Evolutionary conservation across 441 rosid species (phyloP), one percentile per base, ranked within the genome.

Genomic region (Pelargonium citronellum): DNA sequence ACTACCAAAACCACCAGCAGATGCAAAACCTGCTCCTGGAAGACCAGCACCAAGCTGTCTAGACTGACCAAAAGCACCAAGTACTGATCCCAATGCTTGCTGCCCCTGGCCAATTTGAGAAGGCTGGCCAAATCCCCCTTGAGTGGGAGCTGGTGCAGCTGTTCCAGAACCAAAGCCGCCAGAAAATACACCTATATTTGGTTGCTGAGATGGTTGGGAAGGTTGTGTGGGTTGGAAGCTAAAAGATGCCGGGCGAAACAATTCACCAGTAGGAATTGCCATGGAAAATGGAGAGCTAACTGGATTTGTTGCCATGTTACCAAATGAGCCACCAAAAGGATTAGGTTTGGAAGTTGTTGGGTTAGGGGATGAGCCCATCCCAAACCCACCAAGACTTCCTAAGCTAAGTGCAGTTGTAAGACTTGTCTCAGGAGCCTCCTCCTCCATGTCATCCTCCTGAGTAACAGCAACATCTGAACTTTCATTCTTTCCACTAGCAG

Each of bases 381-480:
- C 97, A 39, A 91, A 88, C 77, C 86, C 80, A 67, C 86, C 87
- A 73, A 91, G 81, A 74, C 82, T 79, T 73, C 88, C 96, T 79
- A 91, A 79, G 79, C 82, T 84, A 80, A 86, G 84, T 75, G 84
- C 91, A 82, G 83, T 79, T 41, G 77, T 67, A 49, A 74, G 81
- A 77, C 75, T 80, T 46, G 86, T 71, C 81, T 88, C 98, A 58
- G 98, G 84, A 80, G 95, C 96, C 75, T 83, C 97, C 85, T 93
- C 98, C 72, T 93, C 98, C 98, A 93, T 93, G 75, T 87, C 97
- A 82, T 89, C 98, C 81, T 89, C 96, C 75, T 82, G 91, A 12
- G 82, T 62, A 69, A 75, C 87, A 24, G 71, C 75, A 70, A 67
- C 74, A 70, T 82, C 88, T 67, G 73, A 75, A 71, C 68, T 77